phyloP scores from a whole-genome alignment of 2,329 filamentous ascomycete species.

The Teratosphaeria nubilosa region DNA sequence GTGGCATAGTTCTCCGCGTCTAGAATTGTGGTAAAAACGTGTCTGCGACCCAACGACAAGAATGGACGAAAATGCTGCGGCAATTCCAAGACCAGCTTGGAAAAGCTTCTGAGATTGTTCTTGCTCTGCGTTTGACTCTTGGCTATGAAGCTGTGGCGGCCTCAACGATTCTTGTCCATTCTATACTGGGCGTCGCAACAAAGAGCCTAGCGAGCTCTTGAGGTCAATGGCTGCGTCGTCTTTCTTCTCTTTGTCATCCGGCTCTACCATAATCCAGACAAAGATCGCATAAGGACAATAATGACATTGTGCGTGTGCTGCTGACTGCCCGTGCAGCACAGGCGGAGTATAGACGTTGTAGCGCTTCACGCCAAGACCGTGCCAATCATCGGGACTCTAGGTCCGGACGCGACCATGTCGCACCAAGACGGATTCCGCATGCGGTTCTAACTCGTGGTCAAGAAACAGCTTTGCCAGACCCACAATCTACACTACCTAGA shows the following conservation, averaged over 20 bases:
- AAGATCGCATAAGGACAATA: background rate
- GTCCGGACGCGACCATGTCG: background rate
- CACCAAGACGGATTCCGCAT: background rate
- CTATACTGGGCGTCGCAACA: background rate
- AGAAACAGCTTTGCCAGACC: too few species aligned
- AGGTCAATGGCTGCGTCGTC: background rate
- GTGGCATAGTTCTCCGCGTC: background rate
- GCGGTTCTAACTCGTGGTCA: background rate
- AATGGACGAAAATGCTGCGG: background rate
- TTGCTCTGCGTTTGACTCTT: background rate
- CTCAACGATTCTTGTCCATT: background rate
- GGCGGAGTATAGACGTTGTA: background rate
- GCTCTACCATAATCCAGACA: background rate
- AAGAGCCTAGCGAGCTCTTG: background rate
- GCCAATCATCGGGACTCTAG: background rate
- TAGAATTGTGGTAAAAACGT: background rate
- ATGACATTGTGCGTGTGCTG: background rate
- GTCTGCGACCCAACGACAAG: too few species aligned
- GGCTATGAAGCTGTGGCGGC: background rate
- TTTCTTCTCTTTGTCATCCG: background rate
- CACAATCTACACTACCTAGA: too few species aligned
- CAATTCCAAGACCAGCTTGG: background rate
- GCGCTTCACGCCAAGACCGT: background rate
- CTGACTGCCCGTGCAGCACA: background rate
- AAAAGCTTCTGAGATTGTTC: background rate